phyloP scores from a whole-genome alignment of 192 early-diverging fungal species.

The Cladochytrium replicatum region DNA sequence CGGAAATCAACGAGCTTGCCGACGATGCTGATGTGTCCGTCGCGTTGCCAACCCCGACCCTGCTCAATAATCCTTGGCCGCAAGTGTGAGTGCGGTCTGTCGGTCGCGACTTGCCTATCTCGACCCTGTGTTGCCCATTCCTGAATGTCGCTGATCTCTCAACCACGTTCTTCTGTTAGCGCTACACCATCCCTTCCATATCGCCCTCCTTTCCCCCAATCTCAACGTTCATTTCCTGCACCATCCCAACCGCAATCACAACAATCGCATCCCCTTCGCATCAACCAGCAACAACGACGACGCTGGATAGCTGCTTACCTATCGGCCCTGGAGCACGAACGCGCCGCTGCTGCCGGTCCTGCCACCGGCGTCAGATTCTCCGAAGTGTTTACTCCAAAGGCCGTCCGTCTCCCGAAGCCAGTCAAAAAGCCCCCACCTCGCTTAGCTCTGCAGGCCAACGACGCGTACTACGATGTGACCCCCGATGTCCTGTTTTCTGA shows the following conservation, averaged over 20 bases:
- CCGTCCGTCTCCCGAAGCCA: slow-evolving; percentile 3
- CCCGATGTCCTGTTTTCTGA: background rate
- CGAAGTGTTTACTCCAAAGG: slow-evolving; percentile 18
- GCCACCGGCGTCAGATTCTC: slow-evolving; percentile 10
- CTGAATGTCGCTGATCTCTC: too few relatives aligned
- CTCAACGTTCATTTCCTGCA: background rate
- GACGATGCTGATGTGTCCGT: slow-evolving; percentile 48
- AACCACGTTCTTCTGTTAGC: background rate
- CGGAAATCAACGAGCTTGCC: slow-evolving; percentile 69
- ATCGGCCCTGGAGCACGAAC: slow-evolving; percentile 5
- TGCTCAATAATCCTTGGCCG: background rate
- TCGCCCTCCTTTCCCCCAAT: background rate
- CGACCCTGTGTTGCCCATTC: background rate
- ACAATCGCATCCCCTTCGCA: background rate
- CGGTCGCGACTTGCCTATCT: background rate
- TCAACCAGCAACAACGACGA: background rate
- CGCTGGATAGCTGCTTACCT: background rate
- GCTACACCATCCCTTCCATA: background rate
- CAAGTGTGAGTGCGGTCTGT: slow-evolving; percentile 1
- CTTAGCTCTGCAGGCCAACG: background rate
- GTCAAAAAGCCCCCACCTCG: slow-evolving; percentile 3
- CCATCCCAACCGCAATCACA: background rate
- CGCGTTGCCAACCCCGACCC: slow-evolving; percentile 2
- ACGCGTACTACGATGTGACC: slow-evolving; percentile 4
- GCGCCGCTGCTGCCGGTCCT: background rate